phyloP scores from a whole-genome alignment of 305 asterid genomes.

The Petunia hybrid region DNA sequence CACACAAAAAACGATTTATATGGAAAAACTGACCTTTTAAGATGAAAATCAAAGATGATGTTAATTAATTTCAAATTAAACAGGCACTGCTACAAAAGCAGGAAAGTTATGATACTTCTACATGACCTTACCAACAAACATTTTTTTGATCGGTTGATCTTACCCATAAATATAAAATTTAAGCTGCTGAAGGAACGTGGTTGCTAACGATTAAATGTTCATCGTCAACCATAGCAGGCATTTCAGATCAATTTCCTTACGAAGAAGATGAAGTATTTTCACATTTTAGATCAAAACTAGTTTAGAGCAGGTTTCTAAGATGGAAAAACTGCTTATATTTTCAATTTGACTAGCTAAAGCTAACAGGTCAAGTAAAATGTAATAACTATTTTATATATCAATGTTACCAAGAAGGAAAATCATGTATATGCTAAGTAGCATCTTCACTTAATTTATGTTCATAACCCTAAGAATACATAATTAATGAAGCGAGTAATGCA shows the following conservation, averaged over 20 bases:
- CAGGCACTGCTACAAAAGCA: neutral
- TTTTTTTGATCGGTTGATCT: neutral
- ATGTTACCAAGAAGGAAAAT: neutral
- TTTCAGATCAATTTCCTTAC: conserved; percentile 13
- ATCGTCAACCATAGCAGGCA: neutral
- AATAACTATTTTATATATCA: neutral
- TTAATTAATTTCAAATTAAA: neutral
- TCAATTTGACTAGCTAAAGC: neutral
- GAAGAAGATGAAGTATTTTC: neutral
- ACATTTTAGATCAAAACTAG: neutral
- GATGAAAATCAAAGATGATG: neutral
- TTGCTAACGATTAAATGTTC: neutral
- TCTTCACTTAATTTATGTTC: neutral
- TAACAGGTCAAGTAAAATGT: neutral
- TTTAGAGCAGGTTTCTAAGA: conserved; percentile 5
- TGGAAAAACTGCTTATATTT: neutral
- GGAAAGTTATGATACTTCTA: conserved; percentile 9
- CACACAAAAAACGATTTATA: neutral
- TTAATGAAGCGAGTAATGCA: neutral
- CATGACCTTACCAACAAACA: neutral
- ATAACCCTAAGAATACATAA: neutral
- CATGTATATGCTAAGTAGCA: neutral
- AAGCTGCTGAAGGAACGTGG: neutral
- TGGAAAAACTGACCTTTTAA: neutral
- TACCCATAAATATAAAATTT: neutral